Evolutionary conservation across 192 early-diverging fungal species (phyloP).

Genomic region (Linnemannia exigua): DNA sequence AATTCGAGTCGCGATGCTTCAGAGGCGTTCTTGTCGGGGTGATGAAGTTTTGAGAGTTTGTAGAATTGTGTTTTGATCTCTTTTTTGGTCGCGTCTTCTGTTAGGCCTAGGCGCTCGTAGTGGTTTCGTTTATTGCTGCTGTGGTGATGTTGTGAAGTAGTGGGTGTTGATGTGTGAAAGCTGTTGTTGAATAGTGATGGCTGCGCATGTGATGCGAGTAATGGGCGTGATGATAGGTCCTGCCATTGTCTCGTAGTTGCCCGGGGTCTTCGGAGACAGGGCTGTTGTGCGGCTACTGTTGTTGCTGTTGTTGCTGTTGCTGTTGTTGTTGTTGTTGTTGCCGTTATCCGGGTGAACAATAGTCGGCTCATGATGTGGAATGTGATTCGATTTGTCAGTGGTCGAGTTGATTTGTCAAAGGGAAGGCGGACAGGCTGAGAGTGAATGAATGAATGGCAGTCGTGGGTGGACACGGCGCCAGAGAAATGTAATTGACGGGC

Average conservation of each 20-base stretch:
- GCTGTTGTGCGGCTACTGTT: background rate
- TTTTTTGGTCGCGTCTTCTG: slow-evolving; percentile 61
- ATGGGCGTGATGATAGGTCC: background rate
- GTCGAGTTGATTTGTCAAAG: background rate
- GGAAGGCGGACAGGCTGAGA: background rate
- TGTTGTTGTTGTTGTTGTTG: background rate
- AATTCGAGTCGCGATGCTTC: slow-evolving; percentile 79
- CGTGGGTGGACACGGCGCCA: too few species aligned
- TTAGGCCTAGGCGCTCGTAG: slow-evolving; percentile 64
- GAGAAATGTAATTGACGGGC: too few species aligned
- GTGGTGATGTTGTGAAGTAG: background rate
- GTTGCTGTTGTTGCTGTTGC: background rate
- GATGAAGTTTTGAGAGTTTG: slow-evolving; percentile 82
- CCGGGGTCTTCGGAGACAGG: background rate
- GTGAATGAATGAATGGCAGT: background rate
- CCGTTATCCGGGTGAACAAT: background rate
- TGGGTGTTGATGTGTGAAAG: background rate
- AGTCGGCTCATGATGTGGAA: background rate
- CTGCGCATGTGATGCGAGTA: too few species aligned
- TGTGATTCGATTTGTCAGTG: background rate
- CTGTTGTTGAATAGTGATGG: background rate
- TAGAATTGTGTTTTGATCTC: slow-evolving; percentile 80
- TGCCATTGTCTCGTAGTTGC: background rate
- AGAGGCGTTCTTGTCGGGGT: slow-evolving; percentile 85
- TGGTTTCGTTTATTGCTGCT: slow-evolving; percentile 35